Evolutionary conservation across 225 moss, liverwort and hornwort genomes (phyloP), one percentile per base, ranked within the genome.

Genomic region (Rhytidiadelphus loreus): DNA sequence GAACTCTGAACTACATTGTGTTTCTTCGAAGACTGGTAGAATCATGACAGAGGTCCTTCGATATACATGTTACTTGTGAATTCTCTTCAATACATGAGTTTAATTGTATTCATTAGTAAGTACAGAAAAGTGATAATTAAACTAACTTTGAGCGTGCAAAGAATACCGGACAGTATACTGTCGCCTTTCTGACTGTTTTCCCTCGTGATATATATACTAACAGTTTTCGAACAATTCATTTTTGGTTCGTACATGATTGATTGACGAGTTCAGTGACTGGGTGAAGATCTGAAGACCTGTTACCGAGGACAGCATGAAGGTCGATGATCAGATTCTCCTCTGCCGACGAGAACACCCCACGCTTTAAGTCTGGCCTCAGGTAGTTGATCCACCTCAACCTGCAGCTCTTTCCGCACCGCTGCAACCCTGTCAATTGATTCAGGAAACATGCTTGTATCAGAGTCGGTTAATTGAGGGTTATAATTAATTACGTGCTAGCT

Each of bases 331-430:
- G 92, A 82, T 96, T 93, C 87, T 98, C 97, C 87, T 98, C 98
- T 25, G 91, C 91, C 37, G 93, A 63, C 23, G 98, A 97, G 86
- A 98, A 98, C 19, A 95, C 95, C 50, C 98, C 98, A 39, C 98
- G 95, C 94, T 98, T 98, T 85, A 98, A 94, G 87, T 98, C 98
- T 50, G 98, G 98, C 64, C 98, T 86, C 3, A 98, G 95, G 87
- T 98, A 98, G 87, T 98, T 98, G 87, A 97, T 98, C 98, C 98
- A 98, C 69, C 98, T 86, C 48, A 98, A 87, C 83, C 98, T 96
- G 95, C 98, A 98, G 91, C 98, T 98, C 92, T 98, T 98, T 41
- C 98, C 98, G 84, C 98, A 98, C 60, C 98, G 91, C 91, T 95
- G 95, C 86, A 98, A 92, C 77, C 98, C 98, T 98, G 95, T 82